Evolutionary conservation across 768 basidiomycete genomes (phyloP).

Genomic region (Termitomyces heimii): DNA sequence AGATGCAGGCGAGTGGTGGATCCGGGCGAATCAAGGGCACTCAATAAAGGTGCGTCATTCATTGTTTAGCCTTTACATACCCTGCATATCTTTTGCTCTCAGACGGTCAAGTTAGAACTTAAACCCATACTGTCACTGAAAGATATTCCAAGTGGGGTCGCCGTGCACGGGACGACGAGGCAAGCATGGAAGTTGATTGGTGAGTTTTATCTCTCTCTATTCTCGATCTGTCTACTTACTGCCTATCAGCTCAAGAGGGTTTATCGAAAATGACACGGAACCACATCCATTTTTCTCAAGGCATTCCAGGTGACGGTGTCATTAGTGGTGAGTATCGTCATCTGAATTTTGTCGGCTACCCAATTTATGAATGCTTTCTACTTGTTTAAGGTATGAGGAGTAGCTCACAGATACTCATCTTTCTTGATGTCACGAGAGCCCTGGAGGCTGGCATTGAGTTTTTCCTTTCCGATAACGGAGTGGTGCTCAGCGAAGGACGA

Average conservation of each 20-base stretch:
- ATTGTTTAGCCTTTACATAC: not conserved
- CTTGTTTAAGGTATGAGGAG: conserved; percentile 66
- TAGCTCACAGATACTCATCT: conserved; percentile 75
- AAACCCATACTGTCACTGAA: conserved; percentile 46
- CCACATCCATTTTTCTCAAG: conserved; percentile 90
- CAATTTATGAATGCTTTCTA: not conserved
- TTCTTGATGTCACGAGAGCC: conserved; percentile 68
- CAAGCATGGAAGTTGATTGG: conserved; percentile 70
- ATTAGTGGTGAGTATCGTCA: conserved; percentile 58
- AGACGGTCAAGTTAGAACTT: conserved; percentile 70
- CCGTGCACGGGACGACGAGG: conserved; percentile 76
- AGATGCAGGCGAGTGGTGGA: conserved; percentile 72
- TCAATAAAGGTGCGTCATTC: conserved; percentile 57
- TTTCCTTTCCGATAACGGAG: conserved; percentile 80
- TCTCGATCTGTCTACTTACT: not conserved
- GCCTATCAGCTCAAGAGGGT: conserved; percentile 51
- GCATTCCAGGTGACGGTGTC: conserved; percentile 56
- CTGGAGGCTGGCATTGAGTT: conserved; percentile 67
- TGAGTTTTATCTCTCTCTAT: conserved; percentile 20
- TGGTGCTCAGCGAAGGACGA: conserved; percentile 81
- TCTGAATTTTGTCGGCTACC: not conserved
- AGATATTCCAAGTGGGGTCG: conserved; percentile 65
- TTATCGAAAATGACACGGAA: conserved; percentile 84
- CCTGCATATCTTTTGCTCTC: not conserved
- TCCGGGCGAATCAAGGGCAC: conserved; percentile 89